These are phyloP conservation scores for Lignosus rhinocerotis DNA, from an alignment of 1,284 basidiomycete genomes.

Conservation along the genomic window DNA sequence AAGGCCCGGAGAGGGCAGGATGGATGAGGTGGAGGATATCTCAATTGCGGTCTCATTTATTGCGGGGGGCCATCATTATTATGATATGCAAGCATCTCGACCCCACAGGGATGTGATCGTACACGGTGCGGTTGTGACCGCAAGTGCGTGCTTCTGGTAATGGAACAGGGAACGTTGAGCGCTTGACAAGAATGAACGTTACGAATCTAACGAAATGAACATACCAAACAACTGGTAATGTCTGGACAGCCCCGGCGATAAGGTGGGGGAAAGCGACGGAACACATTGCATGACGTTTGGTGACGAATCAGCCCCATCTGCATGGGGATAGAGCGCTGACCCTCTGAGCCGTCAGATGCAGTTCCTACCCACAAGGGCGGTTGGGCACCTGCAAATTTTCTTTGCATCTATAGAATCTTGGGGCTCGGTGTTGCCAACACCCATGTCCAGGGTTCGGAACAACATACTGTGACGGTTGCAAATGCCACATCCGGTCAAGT, in stretches of 20 bases:
- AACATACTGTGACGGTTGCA: too few species aligned
- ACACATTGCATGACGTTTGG: not conserved
- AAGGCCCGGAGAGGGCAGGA: not conserved
- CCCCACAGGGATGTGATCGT: not conserved
- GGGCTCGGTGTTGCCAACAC: too few species aligned
- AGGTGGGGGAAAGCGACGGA: constrained; percentile 12
- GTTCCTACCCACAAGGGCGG: too few species aligned
- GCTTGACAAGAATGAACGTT: constrained; percentile 3
- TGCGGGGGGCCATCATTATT: not conserved
- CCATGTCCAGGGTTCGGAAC: too few species aligned
- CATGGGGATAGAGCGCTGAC: constrained; percentile 10
- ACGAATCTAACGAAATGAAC: not conserved
- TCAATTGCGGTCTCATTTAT: not conserved
- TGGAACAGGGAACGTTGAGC: not conserved
- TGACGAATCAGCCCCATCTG: constrained; percentile 9
- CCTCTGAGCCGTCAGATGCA: constrained; percentile 1
- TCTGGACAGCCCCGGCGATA: constrained; percentile 17
- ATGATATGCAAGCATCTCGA: not conserved
- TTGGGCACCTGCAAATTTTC: too few species aligned
- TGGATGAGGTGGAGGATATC: too few species aligned
- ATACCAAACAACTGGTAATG: constrained; percentile 6
- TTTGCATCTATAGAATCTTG: too few species aligned
- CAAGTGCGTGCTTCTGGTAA: not conserved
- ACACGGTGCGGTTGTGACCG: constrained; percentile 1
- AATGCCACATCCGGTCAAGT: too few species aligned